A percentile compares a stretch with the other conserved stretches of the same genome.
Conservation (phyloP, 169 alveolate species). For the Plasmodium fragile region DNA sequence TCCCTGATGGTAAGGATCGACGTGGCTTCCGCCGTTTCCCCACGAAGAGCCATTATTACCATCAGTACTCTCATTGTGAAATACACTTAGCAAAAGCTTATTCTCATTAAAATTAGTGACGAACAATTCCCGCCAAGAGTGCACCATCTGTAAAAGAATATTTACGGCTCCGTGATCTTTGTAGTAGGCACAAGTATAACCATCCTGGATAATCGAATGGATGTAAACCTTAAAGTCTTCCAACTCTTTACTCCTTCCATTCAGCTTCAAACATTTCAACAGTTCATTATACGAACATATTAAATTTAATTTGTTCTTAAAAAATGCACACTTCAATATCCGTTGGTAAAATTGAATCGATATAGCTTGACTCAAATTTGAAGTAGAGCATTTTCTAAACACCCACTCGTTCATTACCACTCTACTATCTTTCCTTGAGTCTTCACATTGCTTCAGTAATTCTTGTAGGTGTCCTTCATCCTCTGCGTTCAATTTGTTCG, state of each 20-base stretch:
- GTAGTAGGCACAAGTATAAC: slow-evolving; percentile 73
- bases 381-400: slow-evolving; percentile 19
- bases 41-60: neutral
- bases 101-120: slow-evolving; percentile 44
- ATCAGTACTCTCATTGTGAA: slow-evolving; percentile 9
- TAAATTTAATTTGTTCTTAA: slow-evolving; percentile 55
- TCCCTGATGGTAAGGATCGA: neutral
- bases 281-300: slow-evolving; percentile 43
- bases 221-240: slow-evolving; percentile 28
- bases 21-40: neutral
- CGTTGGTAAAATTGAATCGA: slow-evolving; percentile 25
- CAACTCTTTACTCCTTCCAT: slow-evolving; percentile 19
- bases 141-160: slow-evolving; percentile 55
- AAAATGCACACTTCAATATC: slow-evolving; percentile 40
- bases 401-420: slow-evolving; percentile 44
- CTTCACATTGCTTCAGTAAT: slow-evolving; percentile 29
- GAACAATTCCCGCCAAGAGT: slow-evolving; percentile 20
- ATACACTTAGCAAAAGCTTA: slow-evolving; percentile 32
- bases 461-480: slow-evolving; percentile 2
- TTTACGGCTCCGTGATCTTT: slow-evolving; percentile 60
- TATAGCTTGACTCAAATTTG: neutral
- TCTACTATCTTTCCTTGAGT: neutral
- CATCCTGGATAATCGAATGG: slow-evolving; percentile 68
- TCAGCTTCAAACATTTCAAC: slow-evolving; percentile 1
- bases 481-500: neutral